These are phyloP conservation scores for Calonectria fujianensis DNA, from an alignment of 2,329 filamentous ascomycete species.

Conservation along the genomic window DNA sequence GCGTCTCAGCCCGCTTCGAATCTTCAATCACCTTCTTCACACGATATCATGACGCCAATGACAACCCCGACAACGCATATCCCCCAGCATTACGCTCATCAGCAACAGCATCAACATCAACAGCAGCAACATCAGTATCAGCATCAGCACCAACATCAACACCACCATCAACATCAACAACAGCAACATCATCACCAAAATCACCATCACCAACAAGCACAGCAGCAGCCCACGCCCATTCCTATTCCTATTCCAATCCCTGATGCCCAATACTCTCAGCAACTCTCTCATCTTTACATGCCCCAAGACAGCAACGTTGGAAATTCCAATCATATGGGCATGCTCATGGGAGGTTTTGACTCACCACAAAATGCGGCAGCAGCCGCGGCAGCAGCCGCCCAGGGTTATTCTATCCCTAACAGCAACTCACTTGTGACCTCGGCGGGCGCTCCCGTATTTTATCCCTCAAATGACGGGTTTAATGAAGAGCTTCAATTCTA, in stretches of 20 bases:
- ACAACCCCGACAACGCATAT: slow-evolving; percentile 35
- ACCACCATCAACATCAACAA: slow-evolving; percentile 16
- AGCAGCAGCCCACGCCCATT: slow-evolving; percentile 35
- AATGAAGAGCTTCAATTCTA: slow-evolving; percentile 67
- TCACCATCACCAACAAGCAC: slow-evolving; percentile 28
- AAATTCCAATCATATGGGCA: slow-evolving; percentile 54
- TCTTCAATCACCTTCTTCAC: slow-evolving; percentile 42
- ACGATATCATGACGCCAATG: slow-evolving; percentile 43
- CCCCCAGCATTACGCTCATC: slow-evolving; percentile 38
- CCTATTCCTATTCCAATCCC: slow-evolving; percentile 35
- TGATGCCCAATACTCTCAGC: slow-evolving; percentile 49
- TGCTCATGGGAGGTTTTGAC: slow-evolving; percentile 65
- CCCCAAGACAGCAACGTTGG: slow-evolving; percentile 23
- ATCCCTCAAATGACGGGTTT: slow-evolving; percentile 66
- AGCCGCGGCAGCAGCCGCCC: slow-evolving; percentile 31
- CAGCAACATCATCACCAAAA: slow-evolving; percentile 38
- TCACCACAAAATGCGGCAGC: slow-evolving; percentile 51
- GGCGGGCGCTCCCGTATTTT: slow-evolving; percentile 21
- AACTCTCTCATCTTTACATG: slow-evolving; percentile 44
- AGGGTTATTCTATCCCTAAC: slow-evolving; percentile 45
- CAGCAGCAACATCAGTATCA: not conserved
- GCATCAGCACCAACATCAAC: slow-evolving; percentile 2
- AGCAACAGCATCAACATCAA: slow-evolving; percentile 22
- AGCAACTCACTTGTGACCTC: slow-evolving; percentile 30
- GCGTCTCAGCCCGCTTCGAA: slow-evolving; percentile 29